Percentiles rank a stretch among this genome's conserved stretches.
These are phyloP conservation scores for Pseudogymnoascus sp. DNA, from an alignment of 2,329 filamentous ascomycete genomes.

Conservation along the genomic window DNA sequence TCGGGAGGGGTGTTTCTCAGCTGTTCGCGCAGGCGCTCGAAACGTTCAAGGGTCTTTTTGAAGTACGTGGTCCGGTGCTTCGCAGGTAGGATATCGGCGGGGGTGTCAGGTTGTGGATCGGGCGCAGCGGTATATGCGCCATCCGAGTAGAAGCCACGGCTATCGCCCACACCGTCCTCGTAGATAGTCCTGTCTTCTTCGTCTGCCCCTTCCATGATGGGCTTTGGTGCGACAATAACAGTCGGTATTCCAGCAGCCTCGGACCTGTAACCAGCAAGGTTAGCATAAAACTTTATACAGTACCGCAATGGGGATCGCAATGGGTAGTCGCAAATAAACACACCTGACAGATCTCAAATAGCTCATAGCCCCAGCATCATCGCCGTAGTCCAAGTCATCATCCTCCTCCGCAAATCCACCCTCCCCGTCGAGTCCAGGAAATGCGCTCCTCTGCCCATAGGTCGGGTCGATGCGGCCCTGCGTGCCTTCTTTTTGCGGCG, in stretches of 20 bases:
- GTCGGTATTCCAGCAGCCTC: constrained; percentile 70
- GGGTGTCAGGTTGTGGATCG: constrained; percentile 18
- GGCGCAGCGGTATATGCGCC: constrained; percentile 68
- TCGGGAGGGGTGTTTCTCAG: constrained; percentile 51
- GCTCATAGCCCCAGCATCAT: constrained; percentile 53
- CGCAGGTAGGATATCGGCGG: not conserved
- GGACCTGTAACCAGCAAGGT: constrained; percentile 47
- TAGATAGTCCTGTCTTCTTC: constrained; percentile 41
- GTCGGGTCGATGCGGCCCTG: constrained; percentile 47
- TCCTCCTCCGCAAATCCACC: constrained; percentile 22
- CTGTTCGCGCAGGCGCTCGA: constrained; percentile 53
- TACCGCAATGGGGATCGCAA: not conserved
- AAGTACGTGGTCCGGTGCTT: constrained; percentile 46
- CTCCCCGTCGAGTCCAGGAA: constrained; percentile 52
- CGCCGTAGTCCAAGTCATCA: constrained; percentile 59
- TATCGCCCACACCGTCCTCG: constrained; percentile 42
- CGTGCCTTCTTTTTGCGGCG: not conserved
- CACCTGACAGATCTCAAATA: constrained; percentile 68
- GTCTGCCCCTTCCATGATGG: constrained; percentile 28
- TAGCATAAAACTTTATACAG: constrained; percentile 23
- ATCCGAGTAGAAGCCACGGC: constrained; percentile 63
- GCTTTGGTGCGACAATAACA: constrained; percentile 57
- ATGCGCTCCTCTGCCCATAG: constrained; percentile 66
- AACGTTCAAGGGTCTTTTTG: constrained; percentile 56
- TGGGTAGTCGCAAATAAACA: constrained; percentile 26